Percentiles rank a stretch among this genome's conserved stretches.
These are phyloP conservation scores for Pichia membranifaciens DNA, from an alignment of 805 yeast genomes.

Conservation along the genomic window DNA sequence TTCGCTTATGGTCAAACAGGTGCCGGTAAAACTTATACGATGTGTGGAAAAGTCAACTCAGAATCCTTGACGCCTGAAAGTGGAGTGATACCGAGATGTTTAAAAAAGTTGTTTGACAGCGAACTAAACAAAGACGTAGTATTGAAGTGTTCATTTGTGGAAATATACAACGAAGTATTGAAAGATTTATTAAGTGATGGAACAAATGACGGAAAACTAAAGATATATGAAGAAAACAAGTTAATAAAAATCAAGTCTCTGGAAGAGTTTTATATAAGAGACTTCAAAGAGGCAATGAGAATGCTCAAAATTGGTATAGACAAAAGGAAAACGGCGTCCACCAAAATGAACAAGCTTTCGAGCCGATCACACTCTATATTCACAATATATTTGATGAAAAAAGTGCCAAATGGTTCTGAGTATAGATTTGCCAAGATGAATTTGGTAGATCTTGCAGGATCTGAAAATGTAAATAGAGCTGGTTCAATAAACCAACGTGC, in stretches of 20 bases:
- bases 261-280: slow-evolving; percentile 52
- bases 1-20: slow-evolving; percentile 61
- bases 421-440: slow-evolving; percentile 39
- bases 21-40: slow-evolving; percentile 55
- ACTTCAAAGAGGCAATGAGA: slow-evolving; percentile 51
- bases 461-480: slow-evolving; percentile 80
- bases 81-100: slow-evolving; percentile 48
- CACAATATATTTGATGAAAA: slow-evolving; percentile 53
- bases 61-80: slow-evolving; percentile 27
- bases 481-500: slow-evolving; percentile 87
- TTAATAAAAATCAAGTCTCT: slow-evolving; percentile 55
- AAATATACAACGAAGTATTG: slow-evolving; percentile 41
- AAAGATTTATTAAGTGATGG: slow-evolving; percentile 41
- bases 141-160: slow-evolving; percentile 49
- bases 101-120: slow-evolving; percentile 36
- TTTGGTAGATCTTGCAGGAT: slow-evolving; percentile 91
- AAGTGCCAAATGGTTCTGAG: slow-evolving; percentile 23
- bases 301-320: slow-evolving; percentile 52
- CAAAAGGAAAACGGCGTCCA: slow-evolving; percentile 60
- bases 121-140: slow-evolving; percentile 31
- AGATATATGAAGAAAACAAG: slow-evolving; percentile 33
- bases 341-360: slow-evolving; percentile 67
- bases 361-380: slow-evolving; percentile 77
- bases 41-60: slow-evolving; percentile 43
- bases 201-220: slow-evolving; percentile 25